Percentiles rank a stretch among this genome's conserved stretches.
Conservation (phyloP, 495 filamentous ascomycete genomes). For the Xanthoparmelia taractica region DNA sequence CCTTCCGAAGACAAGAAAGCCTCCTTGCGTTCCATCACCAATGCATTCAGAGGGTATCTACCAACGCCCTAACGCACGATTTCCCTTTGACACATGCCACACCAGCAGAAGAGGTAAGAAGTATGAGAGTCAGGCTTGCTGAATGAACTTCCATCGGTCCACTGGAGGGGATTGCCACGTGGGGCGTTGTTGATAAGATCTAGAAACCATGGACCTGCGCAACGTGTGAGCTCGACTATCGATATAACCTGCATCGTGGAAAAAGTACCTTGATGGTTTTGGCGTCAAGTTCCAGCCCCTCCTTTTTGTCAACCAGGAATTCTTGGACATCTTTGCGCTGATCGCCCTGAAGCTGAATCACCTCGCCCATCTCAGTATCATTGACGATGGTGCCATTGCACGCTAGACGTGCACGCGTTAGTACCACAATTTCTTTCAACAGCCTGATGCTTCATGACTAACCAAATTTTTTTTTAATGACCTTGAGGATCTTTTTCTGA, state of each 20-base stretch:
- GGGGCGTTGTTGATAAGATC: constrained; percentile 35
- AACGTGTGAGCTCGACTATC: constrained; percentile 1
- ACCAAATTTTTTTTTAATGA: constrained; percentile 99
- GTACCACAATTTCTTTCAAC: not conserved
- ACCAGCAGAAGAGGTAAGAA: constrained; percentile 21
- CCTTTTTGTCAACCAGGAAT: constrained; percentile 91
- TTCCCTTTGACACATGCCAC: constrained; percentile 15
- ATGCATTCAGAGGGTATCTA: constrained; percentile 30
- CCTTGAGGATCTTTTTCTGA: constrained; percentile 98
- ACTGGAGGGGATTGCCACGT: constrained; percentile 37
- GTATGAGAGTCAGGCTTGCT: constrained; percentile 13
- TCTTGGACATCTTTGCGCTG: constrained; percentile 98
- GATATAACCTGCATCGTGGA: not conserved
- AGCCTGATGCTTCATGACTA: constrained; percentile 33
- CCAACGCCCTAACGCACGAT: constrained; percentile 27
- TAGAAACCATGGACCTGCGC: constrained; percentile 53
- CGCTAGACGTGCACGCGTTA: constrained; percentile 43
- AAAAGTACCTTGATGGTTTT: constrained; percentile 88
- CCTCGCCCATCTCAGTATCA: constrained; percentile 96
- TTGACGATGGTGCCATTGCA: constrained; percentile 99
- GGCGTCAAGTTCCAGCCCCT: constrained; percentile 80
- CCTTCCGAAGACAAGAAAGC: constrained; percentile 3
- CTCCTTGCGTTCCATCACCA: constrained; percentile 1
- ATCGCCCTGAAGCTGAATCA: constrained; percentile 99
- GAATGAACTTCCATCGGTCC: constrained; percentile 29